phyloP scores from a whole-genome alignment of 208 protist genomes.

The Leishmania tropica region DNA sequence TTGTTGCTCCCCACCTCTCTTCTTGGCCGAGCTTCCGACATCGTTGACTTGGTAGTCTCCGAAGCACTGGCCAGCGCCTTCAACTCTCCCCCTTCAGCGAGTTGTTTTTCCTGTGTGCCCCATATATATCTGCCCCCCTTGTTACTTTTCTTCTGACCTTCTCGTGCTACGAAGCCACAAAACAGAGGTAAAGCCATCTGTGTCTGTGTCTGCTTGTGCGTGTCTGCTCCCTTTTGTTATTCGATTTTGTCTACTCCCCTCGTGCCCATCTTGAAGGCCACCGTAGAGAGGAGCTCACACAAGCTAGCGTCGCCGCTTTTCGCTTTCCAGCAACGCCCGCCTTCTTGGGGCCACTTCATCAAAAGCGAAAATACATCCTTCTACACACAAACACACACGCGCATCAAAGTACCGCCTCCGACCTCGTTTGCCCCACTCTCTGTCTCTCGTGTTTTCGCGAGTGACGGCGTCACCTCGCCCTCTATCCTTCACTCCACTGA shows the following conservation, averaged over 20 bases:
- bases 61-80: neutral
- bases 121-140: too few species aligned
- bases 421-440: neutral
- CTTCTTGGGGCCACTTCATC: neutral
- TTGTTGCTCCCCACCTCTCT: neutral
- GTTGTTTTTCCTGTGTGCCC: neutral
- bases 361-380: neutral
- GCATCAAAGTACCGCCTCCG: neutral
- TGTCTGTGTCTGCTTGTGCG: neutral
- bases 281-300: neutral
- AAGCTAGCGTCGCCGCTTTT: neutral
- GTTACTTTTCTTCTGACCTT: neutral
- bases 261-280: neutral
- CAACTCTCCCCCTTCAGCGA: neutral
- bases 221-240: neutral
- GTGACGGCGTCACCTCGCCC: neutral
- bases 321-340: neutral
- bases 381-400: neutral
- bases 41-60: neutral
- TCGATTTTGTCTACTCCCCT: neutral
- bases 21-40: neutral
- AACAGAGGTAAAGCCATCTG: neutral
- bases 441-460: neutral
- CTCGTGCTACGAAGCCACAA: neutral
- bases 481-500: neutral